These are phyloP conservation scores for Bipolaris zeicola DNA, from an alignment of 2,329 filamentous ascomycete genomes.

Conservation along the genomic window DNA sequence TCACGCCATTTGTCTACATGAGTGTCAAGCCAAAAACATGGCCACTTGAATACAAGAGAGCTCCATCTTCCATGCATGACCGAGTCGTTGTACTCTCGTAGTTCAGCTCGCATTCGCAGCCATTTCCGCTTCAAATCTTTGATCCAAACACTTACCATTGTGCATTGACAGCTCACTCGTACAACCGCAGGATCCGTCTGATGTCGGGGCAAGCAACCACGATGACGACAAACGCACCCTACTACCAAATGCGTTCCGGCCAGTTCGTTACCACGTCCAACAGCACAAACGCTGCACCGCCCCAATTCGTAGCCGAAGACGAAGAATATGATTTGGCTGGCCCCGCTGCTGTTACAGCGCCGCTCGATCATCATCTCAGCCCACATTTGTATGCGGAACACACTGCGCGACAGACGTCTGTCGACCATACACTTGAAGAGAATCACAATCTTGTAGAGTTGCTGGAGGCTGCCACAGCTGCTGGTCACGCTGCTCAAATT, in stretches of 20 bases:
- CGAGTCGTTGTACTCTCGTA: constrained; percentile 18
- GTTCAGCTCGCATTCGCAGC: constrained; percentile 1
- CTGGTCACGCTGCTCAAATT: constrained; percentile 29
- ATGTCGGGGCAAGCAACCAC: constrained; percentile 18
- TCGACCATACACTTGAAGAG: constrained; percentile 32
- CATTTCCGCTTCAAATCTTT: constrained; percentile 7
- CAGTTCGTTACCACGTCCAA: constrained; percentile 33
- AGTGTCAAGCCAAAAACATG: constrained; percentile 24
- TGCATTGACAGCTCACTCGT: constrained; percentile 20
- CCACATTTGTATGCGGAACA: constrained; percentile 24
- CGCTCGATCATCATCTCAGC: constrained; percentile 20
- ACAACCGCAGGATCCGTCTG: constrained; percentile 13
- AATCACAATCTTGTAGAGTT: constrained; percentile 44
- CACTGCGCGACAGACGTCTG: constrained; percentile 16
- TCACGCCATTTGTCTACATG: constrained; percentile 17
- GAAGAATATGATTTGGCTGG: constrained; percentile 29
- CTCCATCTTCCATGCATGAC: constrained; percentile 16
- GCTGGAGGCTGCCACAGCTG: constrained; percentile 46
- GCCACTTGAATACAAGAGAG: constrained; percentile 26
- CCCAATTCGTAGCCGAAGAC: constrained; percentile 25
- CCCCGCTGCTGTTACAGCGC: constrained; percentile 17
- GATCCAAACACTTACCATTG: constrained; percentile 30
- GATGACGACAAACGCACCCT: constrained; percentile 47
- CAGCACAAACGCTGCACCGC: constrained; percentile 29
- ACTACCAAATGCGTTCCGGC: constrained; percentile 41